A percentile compares a stretch with the other conserved stretches of the same genome.
Evolutionary conservation across 2,329 filamentous ascomycete species (phyloP).

Genomic region (Claviceps arundinis): DNA sequence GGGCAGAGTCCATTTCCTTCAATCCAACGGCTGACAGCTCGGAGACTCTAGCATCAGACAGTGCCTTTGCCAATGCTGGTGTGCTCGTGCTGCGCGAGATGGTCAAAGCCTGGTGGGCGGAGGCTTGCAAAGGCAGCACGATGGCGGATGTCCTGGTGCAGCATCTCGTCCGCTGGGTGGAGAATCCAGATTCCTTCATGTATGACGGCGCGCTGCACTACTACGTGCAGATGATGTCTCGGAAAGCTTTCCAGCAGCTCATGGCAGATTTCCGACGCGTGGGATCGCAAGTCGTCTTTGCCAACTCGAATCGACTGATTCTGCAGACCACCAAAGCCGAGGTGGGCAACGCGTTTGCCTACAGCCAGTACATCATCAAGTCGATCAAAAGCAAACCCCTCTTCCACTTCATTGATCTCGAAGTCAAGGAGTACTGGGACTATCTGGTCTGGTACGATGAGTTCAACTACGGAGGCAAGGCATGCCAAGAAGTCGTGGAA

Average conservation of each 20-base stretch:
- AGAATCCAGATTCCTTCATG: constrained; percentile 82
- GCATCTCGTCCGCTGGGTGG: constrained; percentile 93
- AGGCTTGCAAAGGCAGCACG: constrained; percentile 75
- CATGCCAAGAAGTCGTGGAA: constrained; percentile 70
- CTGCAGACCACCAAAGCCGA: constrained; percentile 94
- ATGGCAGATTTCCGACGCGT: constrained; percentile 95
- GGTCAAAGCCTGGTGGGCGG: constrained; percentile 97
- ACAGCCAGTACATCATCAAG: constrained; percentile 95
- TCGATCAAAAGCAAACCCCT: constrained; percentile 90
- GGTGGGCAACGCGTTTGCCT: constrained; percentile 91
- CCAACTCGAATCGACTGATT: constrained; percentile 75
- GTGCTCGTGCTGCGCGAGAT: constrained; percentile 88
- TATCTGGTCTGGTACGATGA: constrained; percentile 98
- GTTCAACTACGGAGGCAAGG: constrained; percentile 96
- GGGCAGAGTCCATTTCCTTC: constrained; percentile 73
- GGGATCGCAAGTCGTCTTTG: constrained; percentile 91
- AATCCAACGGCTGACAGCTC: constrained; percentile 40
- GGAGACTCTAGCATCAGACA: constrained; percentile 62
- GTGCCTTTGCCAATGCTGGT: constrained; percentile 83
- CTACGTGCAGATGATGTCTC: constrained; percentile 97
- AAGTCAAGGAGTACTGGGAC: constrained; percentile 99
- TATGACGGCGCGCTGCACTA: constrained; percentile 91
- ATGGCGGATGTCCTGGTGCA: constrained; percentile 98
- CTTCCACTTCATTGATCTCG: constrained; percentile 93
- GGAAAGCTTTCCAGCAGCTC: constrained; percentile 90